These are phyloP conservation scores for Pyricularia sp. DNA, from an alignment of 2,329 filamentous ascomycete species.

Conservation along the genomic window DNA sequence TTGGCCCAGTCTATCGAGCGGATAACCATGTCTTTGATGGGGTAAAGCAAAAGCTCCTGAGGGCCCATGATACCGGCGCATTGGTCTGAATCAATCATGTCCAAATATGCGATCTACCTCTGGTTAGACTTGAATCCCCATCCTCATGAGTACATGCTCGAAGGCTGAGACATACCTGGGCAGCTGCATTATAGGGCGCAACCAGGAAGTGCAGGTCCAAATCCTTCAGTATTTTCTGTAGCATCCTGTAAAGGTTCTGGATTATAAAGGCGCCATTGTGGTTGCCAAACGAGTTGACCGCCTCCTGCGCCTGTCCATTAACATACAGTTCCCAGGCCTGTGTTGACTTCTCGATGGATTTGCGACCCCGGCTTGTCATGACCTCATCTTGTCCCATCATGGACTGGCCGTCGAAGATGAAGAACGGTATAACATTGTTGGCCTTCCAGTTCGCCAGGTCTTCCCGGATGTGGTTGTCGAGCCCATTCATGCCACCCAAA, in stretches of 20 bases:
- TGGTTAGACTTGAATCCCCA: slow-evolving; percentile 7
- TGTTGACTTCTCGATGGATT: slow-evolving; percentile 61
- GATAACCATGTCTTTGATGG: slow-evolving; percentile 68
- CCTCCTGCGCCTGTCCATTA: slow-evolving; percentile 65
- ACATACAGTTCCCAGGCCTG: slow-evolving; percentile 85
- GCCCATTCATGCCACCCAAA: slow-evolving; percentile 76
- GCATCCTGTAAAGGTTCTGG: slow-evolving; percentile 64
- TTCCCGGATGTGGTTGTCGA: slow-evolving; percentile 64
- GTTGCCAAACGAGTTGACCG: slow-evolving; percentile 74
- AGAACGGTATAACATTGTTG: slow-evolving; percentile 66
- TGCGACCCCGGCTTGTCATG: slow-evolving; percentile 51
- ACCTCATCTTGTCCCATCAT: slow-evolving; percentile 67
- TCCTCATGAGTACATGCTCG: not conserved
- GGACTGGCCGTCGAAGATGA: slow-evolving; percentile 86
- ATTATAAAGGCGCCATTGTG: slow-evolving; percentile 68
- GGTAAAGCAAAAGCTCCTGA: slow-evolving; percentile 77
- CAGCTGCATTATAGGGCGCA: slow-evolving; percentile 78
- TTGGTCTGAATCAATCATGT: slow-evolving; percentile 55
- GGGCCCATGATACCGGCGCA: slow-evolving; percentile 74
- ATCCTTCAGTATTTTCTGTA: slow-evolving; percentile 65
- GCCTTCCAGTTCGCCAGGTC: slow-evolving; percentile 67
- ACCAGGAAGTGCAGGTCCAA: slow-evolving; percentile 68
- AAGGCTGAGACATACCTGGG: slow-evolving; percentile 52
- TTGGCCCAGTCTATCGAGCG: slow-evolving; percentile 57
- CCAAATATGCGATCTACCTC: slow-evolving; percentile 65